phyloP scores from a whole-genome alignment of 2,329 filamentous ascomycete genomes.

The Neospermospora avenae region DNA sequence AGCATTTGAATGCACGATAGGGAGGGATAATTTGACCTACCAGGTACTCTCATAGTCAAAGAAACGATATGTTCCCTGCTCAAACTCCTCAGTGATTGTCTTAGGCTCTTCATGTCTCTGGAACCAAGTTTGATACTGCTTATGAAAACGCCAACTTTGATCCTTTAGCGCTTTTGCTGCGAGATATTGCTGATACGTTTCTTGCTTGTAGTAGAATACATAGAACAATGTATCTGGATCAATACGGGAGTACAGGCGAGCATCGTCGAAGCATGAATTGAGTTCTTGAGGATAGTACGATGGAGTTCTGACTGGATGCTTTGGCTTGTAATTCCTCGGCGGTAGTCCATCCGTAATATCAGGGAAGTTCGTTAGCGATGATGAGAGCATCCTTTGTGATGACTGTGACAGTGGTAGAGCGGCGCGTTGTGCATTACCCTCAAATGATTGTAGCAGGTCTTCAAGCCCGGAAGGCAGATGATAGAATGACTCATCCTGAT shows the following conservation, averaged over 20 bases:
- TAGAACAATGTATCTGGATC: constrained; percentile 98
- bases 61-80: constrained; percentile 98
- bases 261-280: constrained; percentile 88
- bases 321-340: constrained; percentile 79
- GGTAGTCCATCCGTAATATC: constrained; percentile 75
- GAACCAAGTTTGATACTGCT: constrained; percentile 99
- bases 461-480: constrained; percentile 86
- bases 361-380: constrained; percentile 71
- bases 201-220: constrained; percentile 98
- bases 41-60: constrained; percentile 99
- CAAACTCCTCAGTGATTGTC: constrained; percentile 96
- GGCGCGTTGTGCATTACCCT: constrained; percentile 71
- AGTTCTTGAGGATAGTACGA: constrained; percentile 90
- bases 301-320: constrained; percentile 73
- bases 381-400: constrained; percentile 70
- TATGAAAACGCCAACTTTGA: constrained; percentile 98
- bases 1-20: neutral
- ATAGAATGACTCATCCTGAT: constrained; percentile 78
- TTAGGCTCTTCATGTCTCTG: constrained; percentile 98
- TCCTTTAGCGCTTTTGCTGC: constrained; percentile 96
- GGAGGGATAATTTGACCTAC: constrained; percentile 52
- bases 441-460: constrained; percentile 88
- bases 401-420: constrained; percentile 51
- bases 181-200: constrained; percentile 91
- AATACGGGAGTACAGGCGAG: constrained; percentile 79